Base-by-base conservation (phyloP, 2,329 filamentous ascomycete species). In the Cladosporium austrohemisphaericum region DNA sequence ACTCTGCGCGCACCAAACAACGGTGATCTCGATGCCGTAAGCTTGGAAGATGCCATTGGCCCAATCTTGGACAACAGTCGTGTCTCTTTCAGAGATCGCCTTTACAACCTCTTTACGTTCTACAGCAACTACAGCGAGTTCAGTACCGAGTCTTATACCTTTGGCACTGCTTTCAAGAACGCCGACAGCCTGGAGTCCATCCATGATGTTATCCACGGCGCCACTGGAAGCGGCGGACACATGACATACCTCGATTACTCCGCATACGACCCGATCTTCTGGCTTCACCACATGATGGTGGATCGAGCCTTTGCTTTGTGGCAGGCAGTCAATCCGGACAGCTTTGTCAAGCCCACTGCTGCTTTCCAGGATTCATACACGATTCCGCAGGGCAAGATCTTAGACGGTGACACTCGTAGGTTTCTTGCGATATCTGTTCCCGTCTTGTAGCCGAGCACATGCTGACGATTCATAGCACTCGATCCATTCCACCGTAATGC, bases 231-330 rank as follows among this genome's bases (percentile, higher is more conserved):
- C 51, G 75, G 76, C 28, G 84, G 85, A 1, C 85, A 88, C 58
- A 85, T 86, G 79, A 80, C 77, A 33, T 85, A 80, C 65, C 80
- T 83, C 25, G 80, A 82, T 14, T 85, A 85, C 57, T 86, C 87
- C 1, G 79, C 85, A 0, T 94, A 88, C 62, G 88, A 94, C 61
- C 88, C 88, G 0, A 71, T 88, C 10, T 91, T 92, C 67, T 87
- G 85, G 68, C 69, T 92, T 7, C 86, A 92, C 60, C 88, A 92
- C 59, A 55, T 57, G 54, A 90, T 86, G 66, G 78, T 89, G 6
- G 88, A 94, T 61, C 80, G 88, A 2, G 67, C 87, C 22, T 80
- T 89, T 54, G 80, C 86, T 25, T 77, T 94, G 53, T 93, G 86
- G 86, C 86, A 93, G 69, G 73, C 76, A 1, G 66, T 93, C 11